Conservation (phyloP, 805 yeast species). For the Yamadazyma sp. region DNA sequence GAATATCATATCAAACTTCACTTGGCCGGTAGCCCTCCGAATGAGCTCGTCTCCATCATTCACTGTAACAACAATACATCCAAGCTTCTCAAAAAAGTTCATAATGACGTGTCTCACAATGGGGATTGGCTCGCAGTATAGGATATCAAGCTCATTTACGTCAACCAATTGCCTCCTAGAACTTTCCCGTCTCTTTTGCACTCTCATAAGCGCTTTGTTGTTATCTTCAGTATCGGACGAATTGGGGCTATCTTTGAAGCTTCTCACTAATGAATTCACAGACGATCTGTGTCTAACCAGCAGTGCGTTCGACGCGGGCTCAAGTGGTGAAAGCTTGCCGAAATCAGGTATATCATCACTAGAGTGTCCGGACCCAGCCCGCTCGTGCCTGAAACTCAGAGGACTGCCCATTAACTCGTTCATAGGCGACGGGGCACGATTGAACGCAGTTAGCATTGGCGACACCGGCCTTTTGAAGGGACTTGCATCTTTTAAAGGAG, state of each 20-base stretch:
- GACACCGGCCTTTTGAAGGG: conserved; percentile 50
- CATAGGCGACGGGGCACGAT: conserved; percentile 18
- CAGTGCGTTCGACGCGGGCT: not conserved
- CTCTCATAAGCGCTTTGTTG: conserved; percentile 45
- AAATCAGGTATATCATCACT: conserved; percentile 17
- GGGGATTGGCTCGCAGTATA: conserved; percentile 86
- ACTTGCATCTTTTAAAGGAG: conserved; percentile 24
- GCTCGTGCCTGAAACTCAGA: conserved; percentile 25
- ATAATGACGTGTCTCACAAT: conserved; percentile 69
- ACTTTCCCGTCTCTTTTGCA: conserved; percentile 55
- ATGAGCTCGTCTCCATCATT: conserved; percentile 80
- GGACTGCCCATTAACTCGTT: conserved; percentile 15
- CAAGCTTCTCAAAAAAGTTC: conserved; percentile 61
- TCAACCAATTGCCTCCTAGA: conserved; percentile 29
- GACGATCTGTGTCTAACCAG: conserved; percentile 21
- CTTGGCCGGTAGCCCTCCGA: conserved; percentile 76
- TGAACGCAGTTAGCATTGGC: conserved; percentile 27
- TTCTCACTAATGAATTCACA: conserved; percentile 25
- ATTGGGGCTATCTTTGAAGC: conserved; percentile 46
- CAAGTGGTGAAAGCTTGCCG: conserved; percentile 17
- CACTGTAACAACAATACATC: conserved; percentile 79
- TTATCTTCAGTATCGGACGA: conserved; percentile 67
- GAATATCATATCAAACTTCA: conserved; percentile 79
- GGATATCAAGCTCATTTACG: conserved; percentile 53
- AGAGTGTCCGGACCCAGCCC: conserved; percentile 22